phyloP scores from a whole-genome alignment of 1,139 yeast genomes.

The Arxiozyma slooffiae region DNA sequence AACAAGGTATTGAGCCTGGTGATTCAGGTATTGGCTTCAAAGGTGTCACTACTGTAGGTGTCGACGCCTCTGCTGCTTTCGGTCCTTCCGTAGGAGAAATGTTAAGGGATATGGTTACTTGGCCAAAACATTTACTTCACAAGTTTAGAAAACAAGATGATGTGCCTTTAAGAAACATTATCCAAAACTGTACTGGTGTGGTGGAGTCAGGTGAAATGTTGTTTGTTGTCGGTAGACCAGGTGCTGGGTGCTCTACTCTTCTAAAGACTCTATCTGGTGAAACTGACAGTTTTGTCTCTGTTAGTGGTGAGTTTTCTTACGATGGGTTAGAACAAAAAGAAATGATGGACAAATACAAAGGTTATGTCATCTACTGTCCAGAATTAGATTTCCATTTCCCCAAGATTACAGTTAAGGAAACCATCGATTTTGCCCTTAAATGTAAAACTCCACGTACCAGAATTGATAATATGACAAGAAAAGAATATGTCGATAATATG shows the following conservation, averaged over 20 bases:
- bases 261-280: conserved; percentile 49
- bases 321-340: conserved; percentile 44
- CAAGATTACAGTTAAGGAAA: conserved; percentile 52
- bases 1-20: conserved; percentile 40
- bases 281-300: conserved; percentile 34
- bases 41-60: conserved; percentile 40
- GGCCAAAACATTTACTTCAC: conserved; percentile 25
- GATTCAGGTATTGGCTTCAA: conserved; percentile 42
- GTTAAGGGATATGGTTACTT: conserved; percentile 28
- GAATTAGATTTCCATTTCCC: conserved; percentile 58
- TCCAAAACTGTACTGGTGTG: conserved; percentile 38
- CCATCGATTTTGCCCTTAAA: conserved; percentile 50
- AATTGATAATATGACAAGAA: conserved; percentile 40
- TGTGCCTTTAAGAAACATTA: conserved; percentile 39
- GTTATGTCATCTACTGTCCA: conserved; percentile 50
- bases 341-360: conserved; percentile 41
- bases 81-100: conserved; percentile 43
- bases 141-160: conserved; percentile 25
- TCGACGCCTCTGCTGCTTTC: conserved; percentile 44
- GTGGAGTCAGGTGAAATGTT: conserved; percentile 56
- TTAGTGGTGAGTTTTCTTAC: conserved; percentile 40
- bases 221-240: conserved; percentile 56
- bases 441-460: conserved; percentile 51
- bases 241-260: conserved; percentile 56
- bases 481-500: conserved; percentile 39